Percentiles rank a stretch among this genome's conserved stretches.
Conservation (phyloP, 108 stramenopile genomes). For the Conticribra weissflogii region DNA sequence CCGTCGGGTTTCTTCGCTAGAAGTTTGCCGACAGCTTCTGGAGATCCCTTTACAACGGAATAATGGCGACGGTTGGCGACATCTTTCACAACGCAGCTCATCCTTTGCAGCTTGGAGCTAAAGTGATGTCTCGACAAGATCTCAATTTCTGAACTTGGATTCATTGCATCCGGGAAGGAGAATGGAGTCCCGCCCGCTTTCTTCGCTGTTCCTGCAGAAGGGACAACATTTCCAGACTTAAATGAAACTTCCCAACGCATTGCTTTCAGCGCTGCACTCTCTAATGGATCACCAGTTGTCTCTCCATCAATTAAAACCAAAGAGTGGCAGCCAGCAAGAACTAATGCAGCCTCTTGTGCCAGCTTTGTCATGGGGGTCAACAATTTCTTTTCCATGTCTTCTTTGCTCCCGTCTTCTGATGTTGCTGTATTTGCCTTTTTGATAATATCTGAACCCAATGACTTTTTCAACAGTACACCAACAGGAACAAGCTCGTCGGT, state of each 20-base stretch:
- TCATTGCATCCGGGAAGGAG: slow-evolving; percentile 19
- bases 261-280: slow-evolving; percentile 81
- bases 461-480: slow-evolving; percentile 66
- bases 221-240: slow-evolving; percentile 58
- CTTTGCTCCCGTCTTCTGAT: slow-evolving; percentile 42
- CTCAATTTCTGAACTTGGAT: slow-evolving; percentile 59
- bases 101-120: slow-evolving; percentile 95
- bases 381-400: slow-evolving; percentile 46
- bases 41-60: slow-evolving; percentile 95
- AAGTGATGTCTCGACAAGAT: slow-evolving; percentile 95
- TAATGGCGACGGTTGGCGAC: slow-evolving; percentile 51
- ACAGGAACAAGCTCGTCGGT: slow-evolving; percentile 97
- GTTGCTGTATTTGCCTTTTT: slow-evolving; percentile 10
- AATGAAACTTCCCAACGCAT: slow-evolving; percentile 82
- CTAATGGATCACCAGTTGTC: slow-evolving; percentile 91
- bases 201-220: slow-evolving; percentile 63
- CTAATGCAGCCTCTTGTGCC: slow-evolving; percentile 65
- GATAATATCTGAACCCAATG: slow-evolving; percentile 16
- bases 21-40: slow-evolving; percentile 89
- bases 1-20: slow-evolving; percentile 69
- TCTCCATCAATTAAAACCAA: slow-evolving; percentile 87
- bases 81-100: slow-evolving; percentile 92
- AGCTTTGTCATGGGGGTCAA: slow-evolving; percentile 82
- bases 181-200: slow-evolving; percentile 59
- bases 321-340: slow-evolving; percentile 92